Evolutionary conservation across 164 flowering plant genomes (phyloP), one percentile per base, ranked within the genome.

Genomic region (Macadamia tetraphylla): DNA sequence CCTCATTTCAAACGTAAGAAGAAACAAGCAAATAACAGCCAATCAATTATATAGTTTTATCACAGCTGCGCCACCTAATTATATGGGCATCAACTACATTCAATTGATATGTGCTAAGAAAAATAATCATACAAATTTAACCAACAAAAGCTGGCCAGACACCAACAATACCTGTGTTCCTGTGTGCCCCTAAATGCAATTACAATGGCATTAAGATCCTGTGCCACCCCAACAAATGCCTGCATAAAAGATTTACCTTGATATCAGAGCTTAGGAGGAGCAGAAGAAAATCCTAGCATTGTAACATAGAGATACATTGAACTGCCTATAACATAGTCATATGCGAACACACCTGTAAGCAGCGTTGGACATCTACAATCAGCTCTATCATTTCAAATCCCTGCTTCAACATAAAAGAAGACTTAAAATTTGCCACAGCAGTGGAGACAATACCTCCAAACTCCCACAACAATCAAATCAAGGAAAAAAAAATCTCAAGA

Each of bases 111-210:
- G 7, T 46, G 51, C 9, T 46, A 46, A 9, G n/a, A 46, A 10
- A 29, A 62, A 9, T 23, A 62, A 42, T 29, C 31, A 35, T 35
- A 2, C 40, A 44, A 18, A 58, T 40, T 35, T 18, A n/a, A 56
- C 59, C 64, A 29, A n/a, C 62, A 49, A 43, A 31, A 29, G 57
- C 31, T 58, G 29, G 30, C 43, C 15, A 72, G 17, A 11, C 51
- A 46, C 17, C 46, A 42, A 42, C 44, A 49, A 70, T 79, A 88
- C 99, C 98, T 95, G 81, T 81, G 78, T 70, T 90, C 99, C 48
- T 95, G 94, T 71, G 98, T 95, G 65, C 99, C 99, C 73, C 99
- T 81, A 72, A 95, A 92, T 35, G 99, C 98, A 81, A 95, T 87
- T 30, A 95, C 80, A 66, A 86, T 75, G 52, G 99, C 87, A 78